A percentile compares a stretch with the other conserved stretches of the same genome.
phyloP scores from a whole-genome alignment of 139 green algal species.

The Yamagishiella unicocca region DNA sequence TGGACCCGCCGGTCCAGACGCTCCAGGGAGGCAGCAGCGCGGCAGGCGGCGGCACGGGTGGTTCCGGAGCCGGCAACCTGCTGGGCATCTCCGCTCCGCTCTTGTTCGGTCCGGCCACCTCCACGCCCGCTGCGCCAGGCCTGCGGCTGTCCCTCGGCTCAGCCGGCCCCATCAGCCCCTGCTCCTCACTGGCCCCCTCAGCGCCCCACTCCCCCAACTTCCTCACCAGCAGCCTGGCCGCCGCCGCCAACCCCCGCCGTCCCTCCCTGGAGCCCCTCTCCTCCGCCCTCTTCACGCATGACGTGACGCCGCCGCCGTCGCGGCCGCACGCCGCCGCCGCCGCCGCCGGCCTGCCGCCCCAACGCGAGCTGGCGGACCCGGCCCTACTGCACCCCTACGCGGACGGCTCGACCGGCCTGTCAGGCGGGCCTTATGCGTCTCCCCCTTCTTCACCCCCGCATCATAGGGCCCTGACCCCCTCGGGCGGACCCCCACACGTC shows the following conservation, averaged over 20 bases:
- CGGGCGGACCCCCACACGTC: no score
- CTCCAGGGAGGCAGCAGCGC: not conserved
- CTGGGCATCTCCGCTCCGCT: no score
- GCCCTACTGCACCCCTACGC: no score
- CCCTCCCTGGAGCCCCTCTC: conserved; percentile 22
- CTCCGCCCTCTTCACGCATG: not conserved
- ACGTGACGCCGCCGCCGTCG: not conserved
- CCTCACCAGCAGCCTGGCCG: not conserved
- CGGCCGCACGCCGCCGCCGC: not conserved
- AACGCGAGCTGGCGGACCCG: no score
- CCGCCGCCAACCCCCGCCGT: not conserved
- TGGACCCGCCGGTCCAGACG: not conserved
- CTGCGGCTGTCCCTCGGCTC: conserved; percentile 4
- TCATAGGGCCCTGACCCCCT: no score
- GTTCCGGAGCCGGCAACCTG: no score
- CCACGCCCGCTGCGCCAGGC: not conserved
- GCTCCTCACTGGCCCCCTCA: not conserved
- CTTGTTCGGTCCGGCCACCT: not conserved
- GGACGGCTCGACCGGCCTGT: no score
- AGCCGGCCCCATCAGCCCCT: not conserved
- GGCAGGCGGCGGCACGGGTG: no score
- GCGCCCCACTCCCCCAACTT: not conserved
- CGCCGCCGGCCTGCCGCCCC: no score
- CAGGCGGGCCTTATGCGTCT: no score
- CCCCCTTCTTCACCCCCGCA: no score